Evolutionary conservation across 2,329 filamentous ascomycete genomes (phyloP), one percentile per base, ranked within the genome.

Genomic region (Trichoderma sp.): DNA sequence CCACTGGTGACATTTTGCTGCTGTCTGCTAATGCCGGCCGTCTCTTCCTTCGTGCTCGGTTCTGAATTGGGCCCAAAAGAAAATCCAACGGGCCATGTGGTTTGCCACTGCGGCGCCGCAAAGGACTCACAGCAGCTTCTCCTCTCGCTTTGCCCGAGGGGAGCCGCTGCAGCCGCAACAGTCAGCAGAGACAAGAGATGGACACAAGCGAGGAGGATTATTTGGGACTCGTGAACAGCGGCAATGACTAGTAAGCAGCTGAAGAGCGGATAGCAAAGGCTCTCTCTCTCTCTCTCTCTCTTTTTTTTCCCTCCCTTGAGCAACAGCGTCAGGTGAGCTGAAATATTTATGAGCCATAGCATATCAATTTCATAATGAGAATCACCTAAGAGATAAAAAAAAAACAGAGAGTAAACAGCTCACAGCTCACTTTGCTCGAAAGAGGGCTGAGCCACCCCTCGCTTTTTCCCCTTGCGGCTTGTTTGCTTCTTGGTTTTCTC

Each of bases 101-200:
- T 58, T 66, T 35, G 63, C 63, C 63, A 66, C 63, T 66, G 63
- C 63, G 63, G 63, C 63, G 35, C 53, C 27, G 13, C 53, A 21
- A 19, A 64, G 33, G 60, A 16, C 24, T 19, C 37, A 19, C 37
- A 40, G 6, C 37, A 16, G 1, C 27, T 31, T 24, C 52, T 56
- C 27, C 27, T 16, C 27, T 57, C 52, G 4, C n/a, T 11, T 27
- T 31, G 37, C 27, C 63, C 53, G 53, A 58, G 3, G 63, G 24
- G 53, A 66, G 57, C 27, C 63, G 63, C 63, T 57, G 35, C 35
- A 57, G 40, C 61, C 33, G 52, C 52, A 21, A 40, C 5, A 29
- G 35, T 11, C 61, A 13, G 35, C 16, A 2, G 24, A 14, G 49
- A 24, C n/a, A n/a, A 49, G 43, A 13, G 19, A 47, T 4, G 21